Evolutionary conservation across 371 early-diverging fungal genomes (phyloP), one percentile per base, ranked within the genome.

Genomic region (Mortierella sp.): DNA sequence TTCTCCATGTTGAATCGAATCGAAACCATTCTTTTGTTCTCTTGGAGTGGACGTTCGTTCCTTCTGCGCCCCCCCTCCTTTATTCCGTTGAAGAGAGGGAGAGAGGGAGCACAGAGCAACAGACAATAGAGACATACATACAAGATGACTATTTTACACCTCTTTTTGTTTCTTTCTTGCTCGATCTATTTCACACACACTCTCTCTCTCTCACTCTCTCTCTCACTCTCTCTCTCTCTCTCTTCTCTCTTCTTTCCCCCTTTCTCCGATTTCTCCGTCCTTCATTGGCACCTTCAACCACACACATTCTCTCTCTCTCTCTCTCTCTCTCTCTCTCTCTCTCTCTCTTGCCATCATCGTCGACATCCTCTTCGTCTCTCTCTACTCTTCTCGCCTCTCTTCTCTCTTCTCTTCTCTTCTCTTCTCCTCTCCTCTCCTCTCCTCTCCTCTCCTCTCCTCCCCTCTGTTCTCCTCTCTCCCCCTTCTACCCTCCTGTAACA

Each of bases 41-140:
- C 63, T 63, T 63, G 63, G 63, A 63, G 63, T 63, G 34, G 34
- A 63, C 63, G 63, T 63, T 31, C 19, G 21, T 63, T 63, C 34
- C 48, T 14, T 60, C 60, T 31, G 31, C n/a, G n/a, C n/a, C n/a
- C n/a, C n/a, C 14, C 16, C 31, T 31, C 34, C 31, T 63, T 63
- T 31, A 19, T 63, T 68, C 68, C 24, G 65, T 34, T 63, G 21
- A 5, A 2, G 26, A 57, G 42, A 0, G n/a, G 5, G n/a, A n/a
- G 11, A n/a, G 57, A 0, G 28, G 13, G 58, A 58, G 26, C 42
- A 38, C 42, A 38, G 42, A 38, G 42, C 42, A 38, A 58, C 26
- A 14, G 8, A 38, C 42, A 38, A 38, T 38, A 38, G 1, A 38
- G 3, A 38, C 42, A 38, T 38, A 38, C 42, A 38, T 5, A 3